These are phyloP conservation scores for Suillus lakei DNA, from an alignment of 768 basidiomycete species.

Conservation along the genomic window DNA sequence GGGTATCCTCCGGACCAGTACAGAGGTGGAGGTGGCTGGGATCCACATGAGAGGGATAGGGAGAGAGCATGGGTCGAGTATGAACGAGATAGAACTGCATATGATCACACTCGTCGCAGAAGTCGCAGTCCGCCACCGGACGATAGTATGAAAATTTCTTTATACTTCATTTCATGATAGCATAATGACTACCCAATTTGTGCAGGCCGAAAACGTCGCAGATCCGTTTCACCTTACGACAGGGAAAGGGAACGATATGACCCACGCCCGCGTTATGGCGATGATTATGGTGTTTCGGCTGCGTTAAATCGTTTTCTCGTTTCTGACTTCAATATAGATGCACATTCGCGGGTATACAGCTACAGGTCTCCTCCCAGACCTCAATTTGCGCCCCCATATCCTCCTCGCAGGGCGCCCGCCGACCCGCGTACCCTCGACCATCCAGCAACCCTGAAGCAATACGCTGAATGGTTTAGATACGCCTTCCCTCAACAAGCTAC, in stretches of 20 bases:
- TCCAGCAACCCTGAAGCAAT: slow-evolving; percentile 81
- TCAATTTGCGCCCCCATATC: slow-evolving; percentile 48
- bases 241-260: slow-evolving; percentile 85
- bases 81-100: slow-evolving; percentile 70
- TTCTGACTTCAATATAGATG: slow-evolving; percentile 46
- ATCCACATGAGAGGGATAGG: slow-evolving; percentile 61
- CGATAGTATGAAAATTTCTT: slow-evolving; percentile 51
- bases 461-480: slow-evolving; percentile 87
- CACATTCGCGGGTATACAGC: slow-evolving; percentile 66
- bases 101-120: slow-evolving; percentile 72
- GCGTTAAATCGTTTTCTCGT: neutral
- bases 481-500: slow-evolving; percentile 74
- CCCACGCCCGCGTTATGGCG: slow-evolving; percentile 79
- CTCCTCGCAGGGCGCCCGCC: slow-evolving; percentile 63
- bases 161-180: slow-evolving; percentile 14
- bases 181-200: slow-evolving; percentile 15
- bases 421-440: slow-evolving; percentile 86
- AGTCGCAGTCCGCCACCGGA: slow-evolving; percentile 79
- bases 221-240: slow-evolving; percentile 77
- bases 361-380: slow-evolving; percentile 69
- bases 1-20: slow-evolving; percentile 61
- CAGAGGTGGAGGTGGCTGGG: slow-evolving; percentile 69
- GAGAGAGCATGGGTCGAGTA: slow-evolving; percentile 68
- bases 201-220: slow-evolving; percentile 75
- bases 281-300: slow-evolving; percentile 72